Conservation (phyloP, 2,329 filamentous ascomycete genomes). For the Pleoardoris graminearum region DNA sequence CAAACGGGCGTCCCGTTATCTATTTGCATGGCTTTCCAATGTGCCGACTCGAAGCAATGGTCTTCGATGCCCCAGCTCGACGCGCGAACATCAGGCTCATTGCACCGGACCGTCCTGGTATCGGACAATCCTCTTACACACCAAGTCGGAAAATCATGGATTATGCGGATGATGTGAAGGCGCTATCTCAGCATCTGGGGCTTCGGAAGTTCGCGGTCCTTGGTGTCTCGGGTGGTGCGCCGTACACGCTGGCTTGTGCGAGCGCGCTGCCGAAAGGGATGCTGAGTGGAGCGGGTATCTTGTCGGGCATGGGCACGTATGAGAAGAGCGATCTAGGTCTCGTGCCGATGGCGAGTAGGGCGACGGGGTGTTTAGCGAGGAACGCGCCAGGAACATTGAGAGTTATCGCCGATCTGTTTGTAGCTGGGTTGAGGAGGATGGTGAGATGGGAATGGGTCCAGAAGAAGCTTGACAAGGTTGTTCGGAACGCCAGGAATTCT, state of each 20-base stretch:
- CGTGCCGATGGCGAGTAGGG: neutral
- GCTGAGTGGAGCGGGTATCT: constrained; percentile 1
- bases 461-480: neutral
- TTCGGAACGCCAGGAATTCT: neutral
- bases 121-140: neutral
- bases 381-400: neutral
- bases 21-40: constrained; percentile 5
- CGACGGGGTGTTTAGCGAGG: neutral
- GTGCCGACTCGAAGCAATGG: neutral
- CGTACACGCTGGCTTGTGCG: neutral
- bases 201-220: neutral
- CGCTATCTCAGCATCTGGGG: neutral
- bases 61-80: neutral
- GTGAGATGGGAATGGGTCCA: neutral
- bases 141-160: neutral
- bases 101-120: constrained; percentile 5
- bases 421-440: neutral
- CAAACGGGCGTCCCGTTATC: neutral
- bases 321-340: constrained; percentile 1
- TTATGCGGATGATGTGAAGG: neutral
- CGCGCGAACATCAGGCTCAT: constrained; percentile 5
- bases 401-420: neutral
- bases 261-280: neutral
- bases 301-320: constrained; percentile 8
- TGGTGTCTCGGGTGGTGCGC: neutral